phyloP scores from a whole-genome alignment of 2,329 filamentous ascomycete genomes.

The Alternaria sp. region DNA sequence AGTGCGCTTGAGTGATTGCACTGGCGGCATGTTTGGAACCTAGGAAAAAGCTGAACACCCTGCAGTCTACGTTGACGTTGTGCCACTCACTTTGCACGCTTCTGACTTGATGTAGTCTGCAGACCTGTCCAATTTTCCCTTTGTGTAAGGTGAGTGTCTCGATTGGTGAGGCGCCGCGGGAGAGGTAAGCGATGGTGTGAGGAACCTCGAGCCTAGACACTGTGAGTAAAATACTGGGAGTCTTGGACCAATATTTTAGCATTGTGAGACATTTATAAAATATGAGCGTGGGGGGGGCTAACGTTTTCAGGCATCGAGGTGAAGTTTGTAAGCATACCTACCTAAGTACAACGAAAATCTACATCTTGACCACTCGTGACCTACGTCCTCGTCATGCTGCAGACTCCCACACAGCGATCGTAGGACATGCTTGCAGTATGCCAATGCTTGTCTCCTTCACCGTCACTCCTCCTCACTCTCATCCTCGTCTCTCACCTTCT shows the following conservation, averaged over 20 bases:
- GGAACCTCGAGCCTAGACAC: neutral
- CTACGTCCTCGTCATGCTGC: neutral
- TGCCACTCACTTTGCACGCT: neutral
- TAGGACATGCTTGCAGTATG: neutral
- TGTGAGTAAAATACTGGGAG: neutral
- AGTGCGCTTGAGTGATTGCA: no score
- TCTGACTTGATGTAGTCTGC: neutral
- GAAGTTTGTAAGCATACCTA: no score
- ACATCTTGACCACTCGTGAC: neutral
- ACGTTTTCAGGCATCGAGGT: neutral
- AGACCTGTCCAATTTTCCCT: neutral
- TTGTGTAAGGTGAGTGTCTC: neutral
- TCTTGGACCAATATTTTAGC: neutral
- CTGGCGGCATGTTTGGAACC: no score
- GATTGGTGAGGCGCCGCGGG: neutral
- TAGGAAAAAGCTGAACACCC: neutral
- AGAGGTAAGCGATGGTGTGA: neutral
- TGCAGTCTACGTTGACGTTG: neutral
- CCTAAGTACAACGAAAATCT: no score
- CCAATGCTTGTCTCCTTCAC: neutral
- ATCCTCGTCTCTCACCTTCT: conserved; percentile 7
- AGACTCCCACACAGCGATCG: neutral
- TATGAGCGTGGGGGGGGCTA: no score
- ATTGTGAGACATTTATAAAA: no score
- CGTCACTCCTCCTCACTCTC: conserved; percentile 25